Conservation (phyloP, 805 yeast species). For the Myxozyma neglecta region DNA sequence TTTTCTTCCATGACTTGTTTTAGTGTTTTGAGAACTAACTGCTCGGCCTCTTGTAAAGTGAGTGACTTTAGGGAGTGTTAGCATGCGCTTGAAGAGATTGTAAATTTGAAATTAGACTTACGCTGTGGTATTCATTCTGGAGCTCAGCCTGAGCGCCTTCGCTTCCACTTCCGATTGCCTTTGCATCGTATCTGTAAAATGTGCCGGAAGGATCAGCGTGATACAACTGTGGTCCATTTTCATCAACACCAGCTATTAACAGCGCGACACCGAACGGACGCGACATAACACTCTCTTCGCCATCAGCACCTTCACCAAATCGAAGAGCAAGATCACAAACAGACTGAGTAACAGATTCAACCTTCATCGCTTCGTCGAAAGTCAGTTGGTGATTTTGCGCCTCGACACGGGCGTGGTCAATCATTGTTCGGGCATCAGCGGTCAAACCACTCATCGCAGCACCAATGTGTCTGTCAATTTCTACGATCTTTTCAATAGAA, state of each 20-base stretch:
- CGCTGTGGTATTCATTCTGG: constrained; percentile 90
- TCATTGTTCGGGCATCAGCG: constrained; percentile 98
- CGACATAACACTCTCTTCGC: constrained; percentile 93
- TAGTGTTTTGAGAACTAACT: constrained; percentile 79
- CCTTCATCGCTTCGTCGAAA: constrained; percentile 88
- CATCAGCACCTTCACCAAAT: constrained; percentile 96
- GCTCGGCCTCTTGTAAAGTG: constrained; percentile 89
- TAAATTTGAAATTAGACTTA: constrained; percentile 6
- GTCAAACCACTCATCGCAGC: constrained; percentile 99
- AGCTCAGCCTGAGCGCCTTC: constrained; percentile 99
- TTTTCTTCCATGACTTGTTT: constrained; percentile 99
- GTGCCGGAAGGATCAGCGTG: constrained; percentile 99
- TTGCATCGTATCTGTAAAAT: constrained; percentile 94
- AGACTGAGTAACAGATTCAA: constrained; percentile 91
- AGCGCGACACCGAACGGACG: constrained; percentile 99
- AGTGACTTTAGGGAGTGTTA: constrained; percentile 50
- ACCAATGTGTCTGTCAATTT: constrained; percentile 90
- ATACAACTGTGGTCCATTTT: constrained; percentile 86
- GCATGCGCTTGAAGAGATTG: not conserved
- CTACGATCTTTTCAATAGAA: constrained; percentile 93
- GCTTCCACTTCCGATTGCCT: constrained; percentile 97
- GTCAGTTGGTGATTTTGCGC: constrained; percentile 74
- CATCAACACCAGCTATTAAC: constrained; percentile 92
- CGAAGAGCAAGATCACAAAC: constrained; percentile 96
- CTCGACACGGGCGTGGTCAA: constrained; percentile 93